These are phyloP conservation scores for Pichia sp. DNA, from an alignment of 1,139 yeast genomes.

Conservation along the genomic window DNA sequence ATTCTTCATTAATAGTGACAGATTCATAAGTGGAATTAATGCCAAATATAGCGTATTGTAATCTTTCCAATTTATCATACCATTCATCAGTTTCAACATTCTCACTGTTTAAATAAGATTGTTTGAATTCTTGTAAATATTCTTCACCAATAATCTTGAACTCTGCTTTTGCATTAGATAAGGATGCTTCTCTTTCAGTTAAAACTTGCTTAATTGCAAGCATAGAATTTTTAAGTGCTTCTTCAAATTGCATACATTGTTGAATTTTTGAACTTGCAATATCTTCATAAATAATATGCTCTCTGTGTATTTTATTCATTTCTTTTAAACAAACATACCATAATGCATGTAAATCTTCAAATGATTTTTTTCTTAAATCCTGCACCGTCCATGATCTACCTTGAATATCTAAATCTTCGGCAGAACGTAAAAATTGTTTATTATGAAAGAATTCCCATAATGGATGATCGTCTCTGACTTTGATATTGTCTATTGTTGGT, in stretches of 20 bases:
- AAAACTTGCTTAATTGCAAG: slow-evolving; percentile 80
- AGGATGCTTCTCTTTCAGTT: slow-evolving; percentile 76
- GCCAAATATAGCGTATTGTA: slow-evolving; percentile 78
- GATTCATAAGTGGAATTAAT: slow-evolving; percentile 34
- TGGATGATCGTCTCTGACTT: slow-evolving; percentile 82
- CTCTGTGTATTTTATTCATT: slow-evolving; percentile 74
- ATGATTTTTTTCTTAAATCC: slow-evolving; percentile 84
- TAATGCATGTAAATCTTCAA: slow-evolving; percentile 82
- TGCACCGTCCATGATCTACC: slow-evolving; percentile 86
- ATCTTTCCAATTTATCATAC: slow-evolving; percentile 66
- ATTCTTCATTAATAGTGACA: slow-evolving; percentile 48
- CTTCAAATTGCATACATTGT: slow-evolving; percentile 31
- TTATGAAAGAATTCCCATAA: slow-evolving; percentile 88
- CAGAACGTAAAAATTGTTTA: slow-evolving; percentile 51
- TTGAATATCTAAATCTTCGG: slow-evolving; percentile 49
- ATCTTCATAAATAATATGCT: slow-evolving; percentile 40
- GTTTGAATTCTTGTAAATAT: slow-evolving; percentile 52
- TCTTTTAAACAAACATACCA: slow-evolving; percentile 89
- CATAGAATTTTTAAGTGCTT: slow-evolving; percentile 51
- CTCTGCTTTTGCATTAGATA: slow-evolving; percentile 52
- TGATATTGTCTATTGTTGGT: slow-evolving; percentile 69
- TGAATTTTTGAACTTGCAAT: slow-evolving; percentile 20
- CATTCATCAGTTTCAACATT: slow-evolving; percentile 50
- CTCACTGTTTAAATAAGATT: slow-evolving; percentile 52
- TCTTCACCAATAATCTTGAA: slow-evolving; percentile 38